Percentiles rank a stretch among this genome's conserved stretches.
phyloP scores from a whole-genome alignment of 257 asterid genomes.

The Petunia secreta region DNA sequence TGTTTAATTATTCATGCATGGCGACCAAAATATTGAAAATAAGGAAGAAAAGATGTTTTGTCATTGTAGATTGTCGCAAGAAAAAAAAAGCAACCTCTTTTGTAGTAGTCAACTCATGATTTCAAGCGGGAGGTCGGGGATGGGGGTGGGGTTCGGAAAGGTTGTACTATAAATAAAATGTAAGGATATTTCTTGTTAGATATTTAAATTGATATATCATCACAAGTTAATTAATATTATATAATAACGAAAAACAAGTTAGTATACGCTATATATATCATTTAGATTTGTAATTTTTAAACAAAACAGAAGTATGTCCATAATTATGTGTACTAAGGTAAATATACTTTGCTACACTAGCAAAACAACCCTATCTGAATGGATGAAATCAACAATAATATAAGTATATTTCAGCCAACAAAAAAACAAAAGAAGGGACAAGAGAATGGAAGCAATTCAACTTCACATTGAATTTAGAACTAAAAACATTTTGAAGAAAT shows the following conservation, averaged over 20 bases:
- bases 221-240: no score
- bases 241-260: no score
- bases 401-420: not conserved
- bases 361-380: not conserved
- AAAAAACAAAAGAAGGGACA: not conserved
- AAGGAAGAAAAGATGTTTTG: conserved; percentile 20
- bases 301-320: no score
- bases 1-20: not conserved
- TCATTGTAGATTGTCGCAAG: conserved; percentile 41
- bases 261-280: no score
- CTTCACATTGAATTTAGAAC: conserved; percentile 35
- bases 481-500: conserved; percentile 16
- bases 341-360: not conserved
- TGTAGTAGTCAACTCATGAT: not conserved
- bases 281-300: no score
- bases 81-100: conserved; percentile 34
- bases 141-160: no score
- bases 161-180: no score
- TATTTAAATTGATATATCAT: no score
- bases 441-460: conserved; percentile 17
- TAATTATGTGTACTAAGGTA: no score
- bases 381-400: not conserved
- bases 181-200: no score
- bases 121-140: no score
- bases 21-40: not conserved